Evolutionary conservation across 768 basidiomycete species (phyloP), one percentile per base, ranked within the genome.

Genomic region (Suillus subalutaceus): DNA sequence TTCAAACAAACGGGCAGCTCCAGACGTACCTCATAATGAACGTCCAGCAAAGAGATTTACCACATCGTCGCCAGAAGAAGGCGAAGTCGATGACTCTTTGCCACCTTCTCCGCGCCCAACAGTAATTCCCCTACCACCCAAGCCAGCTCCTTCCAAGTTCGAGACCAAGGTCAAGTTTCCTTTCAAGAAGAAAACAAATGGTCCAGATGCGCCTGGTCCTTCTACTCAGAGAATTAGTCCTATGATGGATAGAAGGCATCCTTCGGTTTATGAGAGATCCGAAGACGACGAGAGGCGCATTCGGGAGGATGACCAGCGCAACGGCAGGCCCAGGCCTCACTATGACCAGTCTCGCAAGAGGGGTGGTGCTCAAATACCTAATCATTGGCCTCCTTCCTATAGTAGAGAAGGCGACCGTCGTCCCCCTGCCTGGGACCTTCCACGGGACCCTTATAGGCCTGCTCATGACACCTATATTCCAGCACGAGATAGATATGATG

Each of bases 11-110:
- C 84, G 92, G 66, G 79, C 78, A 63, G 87, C 88, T 37, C 87
- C 88, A 44, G 75, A 77, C 58, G 86, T 88, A 16, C 82, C 86
- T 56, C 78, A 79, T 2, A 78, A 81, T 65, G 76, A 78, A 46
- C 82, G 89, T 61, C 82, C 85, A 12, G 44, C 75, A 6, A 92
- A 93, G 72, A 83, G 90, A 53, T 79, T 74, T 23, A 80, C 82
- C 10, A 83, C 88, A 3, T 89, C 78, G 1, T 83, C 91, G 1
- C 91, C 91, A 60, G 92, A 94, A 76, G 92, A 94, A 74, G 92
- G 92, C 66, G 92, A 94, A 71, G 79, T 94, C 59, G 91, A 92
- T 77, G 91, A 93, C 74, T 79, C 75, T 50, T 72, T 68, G 9
- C 57, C 70, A 59, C 67, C 62, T 38, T 56, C 65, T 41, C 60